Evolutionary conservation across 805 yeast genomes (phyloP), one percentile per base, ranked within the genome.

Genomic region (Wickerhamiella australiensis): DNA sequence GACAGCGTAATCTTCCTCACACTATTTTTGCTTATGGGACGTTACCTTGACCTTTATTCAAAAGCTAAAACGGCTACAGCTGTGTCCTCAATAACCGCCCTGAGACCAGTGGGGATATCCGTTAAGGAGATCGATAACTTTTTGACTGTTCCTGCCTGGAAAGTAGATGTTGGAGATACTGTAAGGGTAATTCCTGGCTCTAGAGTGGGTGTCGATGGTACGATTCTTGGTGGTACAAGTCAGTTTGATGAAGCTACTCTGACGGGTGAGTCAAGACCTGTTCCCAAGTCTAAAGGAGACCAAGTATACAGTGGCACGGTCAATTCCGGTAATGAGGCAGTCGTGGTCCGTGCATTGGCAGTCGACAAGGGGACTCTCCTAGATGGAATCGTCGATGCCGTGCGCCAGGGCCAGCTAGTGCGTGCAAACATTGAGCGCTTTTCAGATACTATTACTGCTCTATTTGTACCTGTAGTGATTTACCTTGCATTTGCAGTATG

Each of bases 161-260:
- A 73, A 46, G 67, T 90, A 27, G 95, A 90, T 61, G 85, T 95
- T 2, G 96, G 96, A 53, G 98, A 92, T 62, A 78, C 81, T 38
- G 71, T 88, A 1, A 54, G 57, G 13, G 60, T 68, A 8, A 47
- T 59, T 8, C 65, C 69, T 1, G 72, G 72, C n/a, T 60, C 60
- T 57, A 59, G 67, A 6, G 65, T 66, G 17, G 94, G 96, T 1
- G 88, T 90, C 0, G 98, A 90, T 64, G 76, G 82, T 22, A 70
- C 85, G 2, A 63, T 90, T 51, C 68, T 84, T 8, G 62, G 69
- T 5, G 96, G 97, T 3, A 68, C 68, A 15, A 75, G 90, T 52
- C 90, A 85, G 54, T 80, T 86, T 63, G 95, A 90, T 62, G 97
- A 90, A 68, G 76, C 87, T 25, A 80, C 95, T 3, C 71, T 90